Conservation (phyloP, 108 stramenopile genomes). For the Skeletonema costatum region DNA sequence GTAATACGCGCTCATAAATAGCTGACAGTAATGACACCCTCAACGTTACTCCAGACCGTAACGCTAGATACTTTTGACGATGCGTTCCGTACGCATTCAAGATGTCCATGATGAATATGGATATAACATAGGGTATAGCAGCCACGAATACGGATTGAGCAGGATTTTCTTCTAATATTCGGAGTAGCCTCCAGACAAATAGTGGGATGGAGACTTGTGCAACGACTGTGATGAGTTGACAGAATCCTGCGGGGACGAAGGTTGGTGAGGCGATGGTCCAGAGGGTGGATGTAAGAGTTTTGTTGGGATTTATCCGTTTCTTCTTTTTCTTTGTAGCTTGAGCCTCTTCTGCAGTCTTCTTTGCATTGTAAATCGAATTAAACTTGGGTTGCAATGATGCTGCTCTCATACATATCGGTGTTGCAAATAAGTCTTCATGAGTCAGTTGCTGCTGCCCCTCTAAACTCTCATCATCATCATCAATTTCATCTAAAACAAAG, state of each 20-base stretch:
- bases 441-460: constrained; percentile 10
- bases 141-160: constrained; percentile 23
- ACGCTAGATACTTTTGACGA: constrained; percentile 72
- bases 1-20: constrained; percentile 63
- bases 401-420: constrained; percentile 18
- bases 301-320: not conserved
- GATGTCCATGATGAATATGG: constrained; percentile 47
- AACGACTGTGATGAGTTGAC: constrained; percentile 66
- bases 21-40: constrained; percentile 60
- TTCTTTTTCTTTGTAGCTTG: not conserved
- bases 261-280: constrained; percentile 57
- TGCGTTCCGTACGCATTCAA: constrained; percentile 68
- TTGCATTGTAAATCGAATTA: not conserved
- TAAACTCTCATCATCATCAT: not conserved
- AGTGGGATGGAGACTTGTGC: constrained; percentile 74
- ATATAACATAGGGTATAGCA: constrained; percentile 56
- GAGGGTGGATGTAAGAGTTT: constrained; percentile 16
- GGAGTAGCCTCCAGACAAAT: constrained; percentile 68
- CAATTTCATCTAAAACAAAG: not conserved
- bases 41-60: constrained; percentile 64
- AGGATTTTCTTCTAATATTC: constrained; percentile 59
- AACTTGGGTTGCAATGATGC: constrained; percentile 14
- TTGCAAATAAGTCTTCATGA: constrained; percentile 24
- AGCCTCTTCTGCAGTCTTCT: not conserved
- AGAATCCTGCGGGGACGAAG: constrained; percentile 76